Base-by-base conservation (phyloP, 495 filamentous ascomycete genomes). In the Amphirosellinia nigrospora region DNA sequence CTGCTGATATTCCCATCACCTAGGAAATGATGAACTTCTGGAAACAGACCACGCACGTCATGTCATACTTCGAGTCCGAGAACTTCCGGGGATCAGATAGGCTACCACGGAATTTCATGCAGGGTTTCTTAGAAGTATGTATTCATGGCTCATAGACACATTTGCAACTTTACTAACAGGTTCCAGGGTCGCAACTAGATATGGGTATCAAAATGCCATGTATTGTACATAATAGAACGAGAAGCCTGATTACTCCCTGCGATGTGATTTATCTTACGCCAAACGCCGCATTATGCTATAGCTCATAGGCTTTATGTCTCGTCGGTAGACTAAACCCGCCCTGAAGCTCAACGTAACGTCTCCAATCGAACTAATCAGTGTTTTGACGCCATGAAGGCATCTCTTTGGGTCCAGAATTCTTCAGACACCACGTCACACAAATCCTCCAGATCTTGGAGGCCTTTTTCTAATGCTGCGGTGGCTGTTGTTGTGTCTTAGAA, bases 21-120 rank as follows among this genome's bases (percentile, higher is more conserved):
- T 71, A 97, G 94, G 96, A 99, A 89, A 98, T 94, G 43, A 87
- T 98, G 84, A 99, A 98, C 82, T 99, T 91, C 88, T 99, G 96
- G 96, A 97, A 97, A 83, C 96, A 98, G 83, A 86, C 95, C 63
- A 91, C 92, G 58, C 96, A 99, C 79, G 88, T 99, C 73, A 92
- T 99, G 86, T 97, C 97, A 77, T 99, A 96, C 83, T 99, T 98
- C 87, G 88, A 93, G 74, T 84, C 89, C 78, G 93, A 97, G 80
- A 94, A 97, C 79, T 85, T 84, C 74, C 79, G 80, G 58, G 82
- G 82, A 16, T 93, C 97, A 71, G 91, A 91, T 68, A 88, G 87
- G 73, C 82, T 97, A 80, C 96, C 96, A 36, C 84, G 87, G 68
- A 93, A 89, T 81, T 98, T 99, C 82, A 94, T 99, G 82, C 86